Evolutionary conservation across 306 rosid species (phyloP), one percentile per base, ranked within the genome.

Genomic region (Delonix regia): DNA sequence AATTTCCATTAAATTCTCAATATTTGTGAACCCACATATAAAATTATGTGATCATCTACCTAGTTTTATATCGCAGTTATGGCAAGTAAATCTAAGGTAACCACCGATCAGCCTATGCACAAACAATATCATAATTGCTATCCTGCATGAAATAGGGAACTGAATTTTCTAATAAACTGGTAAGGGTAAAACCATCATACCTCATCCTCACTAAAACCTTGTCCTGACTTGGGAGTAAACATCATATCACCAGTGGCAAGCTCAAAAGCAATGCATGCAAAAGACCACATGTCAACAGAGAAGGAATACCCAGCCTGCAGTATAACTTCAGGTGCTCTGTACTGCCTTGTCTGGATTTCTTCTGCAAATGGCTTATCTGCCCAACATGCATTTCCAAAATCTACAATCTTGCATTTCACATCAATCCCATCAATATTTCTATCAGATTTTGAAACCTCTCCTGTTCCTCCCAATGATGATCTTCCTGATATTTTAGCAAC

Each of bases 171-270:
- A 69, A 55, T 55, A 71, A 34, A 33, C 41, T 38, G 61, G 62
- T 59, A 77, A 22, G 15, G 51, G 53, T 44, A 45, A 80, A 45
- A 80, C 48, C 79, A 81, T 24, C 34, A 25, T 88, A 94, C 99
- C 95, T 95, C 99, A 69, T 95, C 99, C 89, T 95, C 99, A 55
- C 97, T 80, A 84, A 88, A 95, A 76, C 97, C 96, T 81, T 92
- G 85, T 76, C 99, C 99, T 27, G 33, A 75, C 79, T 87, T 91
- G 42, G 99, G 99, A 70, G 97, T 78, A 81, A 92, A 92, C 86
- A 95, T 61, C 98, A 95, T 95, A 66, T 95, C 99, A 56, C 99
- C 99, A 18, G 99, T 95, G 28, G 99, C 98, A 71, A 95, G 96
- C 83, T 95, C 99, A 48, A 92, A 89, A 72, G 96, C 94, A 24